phyloP scores from a whole-genome alignment of 306 rosid genomes.

The Cyamopsis tetragonoloba region DNA sequence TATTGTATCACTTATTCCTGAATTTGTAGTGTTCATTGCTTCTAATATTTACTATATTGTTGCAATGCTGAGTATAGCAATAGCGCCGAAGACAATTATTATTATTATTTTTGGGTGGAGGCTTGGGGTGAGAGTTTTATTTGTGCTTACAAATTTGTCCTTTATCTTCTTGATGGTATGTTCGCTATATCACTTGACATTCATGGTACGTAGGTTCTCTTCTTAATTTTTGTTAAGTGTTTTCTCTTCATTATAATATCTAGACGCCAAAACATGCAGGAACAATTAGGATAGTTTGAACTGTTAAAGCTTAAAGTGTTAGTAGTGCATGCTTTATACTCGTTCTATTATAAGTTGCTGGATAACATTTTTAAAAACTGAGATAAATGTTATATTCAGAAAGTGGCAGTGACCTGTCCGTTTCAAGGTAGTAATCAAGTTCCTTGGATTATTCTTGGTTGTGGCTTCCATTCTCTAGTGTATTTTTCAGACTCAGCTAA shows the following conservation, averaged over 20 bases:
- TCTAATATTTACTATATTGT: background rate
- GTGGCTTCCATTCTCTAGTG: conserved; percentile 2
- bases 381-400: background rate
- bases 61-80: background rate
- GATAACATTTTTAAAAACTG: background rate
- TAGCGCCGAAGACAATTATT: background rate
- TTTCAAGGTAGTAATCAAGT: background rate
- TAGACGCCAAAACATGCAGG: background rate
- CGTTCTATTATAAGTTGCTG: background rate
- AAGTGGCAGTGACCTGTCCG: background rate
- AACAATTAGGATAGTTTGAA: background rate
- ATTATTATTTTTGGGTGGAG: background rate
- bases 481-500: background rate
- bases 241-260: too few relatives aligned
- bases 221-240: background rate
- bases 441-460: conserved; percentile 12
- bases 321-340: background rate
- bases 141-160: background rate
- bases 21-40: too few relatives aligned
- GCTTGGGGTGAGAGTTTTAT: background rate
- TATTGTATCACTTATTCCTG: too few relatives aligned
- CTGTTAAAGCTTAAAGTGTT: background rate
- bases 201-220: background rate
- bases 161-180: background rate
- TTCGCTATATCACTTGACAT: background rate